Evolutionary conservation across 2,329 filamentous ascomycete genomes (phyloP), one percentile per base, ranked within the genome.

Genomic region (Aspergillus nomiae): DNA sequence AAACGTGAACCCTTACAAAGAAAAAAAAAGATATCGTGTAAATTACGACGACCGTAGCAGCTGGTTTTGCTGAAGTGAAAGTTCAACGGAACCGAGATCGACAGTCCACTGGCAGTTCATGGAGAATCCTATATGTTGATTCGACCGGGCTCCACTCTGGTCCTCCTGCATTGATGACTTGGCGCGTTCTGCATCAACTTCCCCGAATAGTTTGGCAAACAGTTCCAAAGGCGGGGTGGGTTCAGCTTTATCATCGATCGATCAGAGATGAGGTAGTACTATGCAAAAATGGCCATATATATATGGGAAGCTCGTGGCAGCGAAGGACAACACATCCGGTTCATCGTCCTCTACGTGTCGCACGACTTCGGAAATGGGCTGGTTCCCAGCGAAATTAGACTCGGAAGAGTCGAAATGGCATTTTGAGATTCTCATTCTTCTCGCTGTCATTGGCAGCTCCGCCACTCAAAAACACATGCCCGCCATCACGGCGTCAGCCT

Each of bases 401-500:
- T 57, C 61, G 7, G 56, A 60, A 8, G 58, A 60, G 28, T 26
- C 59, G 7, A 58, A 62, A 62, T 88, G 86, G 85, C 81, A 82
- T 32, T 81, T 88, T 56, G 87, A 89, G 68, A 86, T 88, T 51
- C 85, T 89, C 62, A 87, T 85, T 50, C 82, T 89, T 28, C 82
- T 89, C 58, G 86, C 86, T 61, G 84, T 89, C 68, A 86, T 89
- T 63, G 86, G 86, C 70, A 86, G 88, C 75, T 83, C 82, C 2
- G 83, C 84, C 12, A 86, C 88, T 63, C 80, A 83, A 53, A 83
- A 85, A 64, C 86, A 88, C 70, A 78, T 83, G 1, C 86, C 87
- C 70, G 80, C 84, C 59, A 83, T 88, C 67, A 88, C 86, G 1
- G 83, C 86, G 19, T 86, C 84, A 12, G 78, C 81, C 60, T 79